Base-by-base conservation (phyloP, 208 protist genomes). In the Trypanosoma conorhini region DNA sequence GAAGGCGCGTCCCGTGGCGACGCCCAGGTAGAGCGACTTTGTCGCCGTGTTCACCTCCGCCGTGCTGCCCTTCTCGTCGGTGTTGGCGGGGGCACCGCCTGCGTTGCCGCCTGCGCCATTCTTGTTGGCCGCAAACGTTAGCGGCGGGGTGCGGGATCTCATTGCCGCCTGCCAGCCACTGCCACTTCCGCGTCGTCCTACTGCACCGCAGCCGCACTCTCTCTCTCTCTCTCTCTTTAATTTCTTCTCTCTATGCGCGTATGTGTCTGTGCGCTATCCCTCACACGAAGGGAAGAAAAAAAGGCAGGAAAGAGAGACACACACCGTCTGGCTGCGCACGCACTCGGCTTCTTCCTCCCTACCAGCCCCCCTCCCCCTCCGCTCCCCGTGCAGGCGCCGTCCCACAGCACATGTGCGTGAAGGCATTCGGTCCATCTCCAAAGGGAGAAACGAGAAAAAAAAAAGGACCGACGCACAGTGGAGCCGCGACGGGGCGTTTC, bases 1-100 rank as follows among this genome's bases (percentile, higher is more conserved):
- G 63, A 85, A 88, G 19, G 63, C 83, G 5, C 70, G 65, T 22
- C 66, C 15, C 3, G 80, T 72, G 44, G 83, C 76, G 22, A 79
- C 68, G 21, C 46, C 48, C 19, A 80, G 35, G 68, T 83, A 85
- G 19, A 80, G 48, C 5, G 38, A 58, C 38, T 85, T 74, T 8
- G 50, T 61, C 24, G 60, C 56, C 17, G 55, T 55, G 38, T 74
- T 69, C 7, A 79, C 50, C 38, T 70, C 62, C 13, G 24, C 51
- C 10, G 28, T 21, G 15, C 40, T 62, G 17, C 31, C 5, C 35
- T 75, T 70, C 30, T 79, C 38, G 1, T 10, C 58, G 19, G 7
- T 28, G 13, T 48, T 66, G 10, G 44, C 4, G 21, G 26, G 0
- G 7, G 5, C 12, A 24, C 1, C 24, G 28, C 12, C 40, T 30